phyloP scores from a whole-genome alignment of 1,284 basidiomycete species.

The Cryptococcus sp. region DNA sequence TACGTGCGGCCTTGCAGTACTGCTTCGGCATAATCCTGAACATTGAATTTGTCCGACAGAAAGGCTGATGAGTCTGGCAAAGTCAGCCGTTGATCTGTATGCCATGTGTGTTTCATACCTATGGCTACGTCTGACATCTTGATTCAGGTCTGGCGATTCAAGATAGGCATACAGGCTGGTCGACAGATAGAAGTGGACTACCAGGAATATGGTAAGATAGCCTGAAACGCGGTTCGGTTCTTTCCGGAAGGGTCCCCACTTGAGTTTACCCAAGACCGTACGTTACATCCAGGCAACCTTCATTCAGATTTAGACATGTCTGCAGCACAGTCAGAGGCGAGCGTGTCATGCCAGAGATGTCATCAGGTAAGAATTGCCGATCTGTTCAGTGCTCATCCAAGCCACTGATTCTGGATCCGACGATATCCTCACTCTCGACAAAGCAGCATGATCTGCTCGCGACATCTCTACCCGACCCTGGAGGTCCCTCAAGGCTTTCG shows the following conservation, averaged over 20 bases:
- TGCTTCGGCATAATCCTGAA: slow-evolving; percentile 82
- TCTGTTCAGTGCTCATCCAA: slow-evolving; percentile 34
- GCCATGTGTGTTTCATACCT: too few relatives aligned
- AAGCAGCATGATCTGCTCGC: slow-evolving; percentile 81
- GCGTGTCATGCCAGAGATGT: slow-evolving; percentile 37
- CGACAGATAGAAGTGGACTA: too few relatives aligned
- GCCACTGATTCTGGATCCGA: slow-evolving; percentile 79
- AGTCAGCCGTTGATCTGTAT: too few relatives aligned
- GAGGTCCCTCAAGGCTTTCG: slow-evolving; percentile 37
- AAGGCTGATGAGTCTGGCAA: slow-evolving; percentile 47
- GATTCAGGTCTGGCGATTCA: too few relatives aligned
- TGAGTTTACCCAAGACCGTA: too few relatives aligned
- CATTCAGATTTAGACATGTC: too few relatives aligned
- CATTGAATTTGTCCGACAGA: slow-evolving; percentile 62
- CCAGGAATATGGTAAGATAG: too few relatives aligned
- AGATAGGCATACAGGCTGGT: too few relatives aligned
- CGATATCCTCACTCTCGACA: slow-evolving; percentile 73
- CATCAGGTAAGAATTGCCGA: slow-evolving; percentile 31
- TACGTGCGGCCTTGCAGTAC: slow-evolving; percentile 75
- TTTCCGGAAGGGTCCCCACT: too few relatives aligned
- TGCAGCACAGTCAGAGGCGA: neutral
- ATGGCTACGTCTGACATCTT: too few relatives aligned
- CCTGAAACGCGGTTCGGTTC: too few relatives aligned
- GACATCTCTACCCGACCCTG: slow-evolving; percentile 56
- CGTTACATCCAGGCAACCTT: too few relatives aligned